Base-by-base conservation (phyloP, 2,329 filamentous ascomycete species). In the Fusarium penzigii region DNA sequence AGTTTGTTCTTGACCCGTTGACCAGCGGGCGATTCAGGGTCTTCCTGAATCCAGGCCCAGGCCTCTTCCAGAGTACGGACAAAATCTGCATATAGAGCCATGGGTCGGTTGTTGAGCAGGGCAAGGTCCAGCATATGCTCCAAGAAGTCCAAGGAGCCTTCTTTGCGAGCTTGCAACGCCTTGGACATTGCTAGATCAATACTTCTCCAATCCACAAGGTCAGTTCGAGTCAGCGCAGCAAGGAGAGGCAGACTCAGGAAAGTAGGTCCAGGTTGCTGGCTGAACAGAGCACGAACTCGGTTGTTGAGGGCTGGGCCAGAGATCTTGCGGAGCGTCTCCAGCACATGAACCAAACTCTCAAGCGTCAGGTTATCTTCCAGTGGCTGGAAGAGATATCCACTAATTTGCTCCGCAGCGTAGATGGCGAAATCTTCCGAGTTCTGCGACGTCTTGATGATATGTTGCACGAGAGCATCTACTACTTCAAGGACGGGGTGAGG, bases 11-110 rank as follows among this genome's bases (percentile, higher is more conserved):
- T 88, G 54, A 97, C 80, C 36, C 88, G 82, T 61, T 89, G 85
- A 11, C 85, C 89, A 17, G 83, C 75, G 17, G 75, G 67, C 3
- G 89, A 78, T 39, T 78, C 78, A 1, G 88, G 81, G 14, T 95
- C 87, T 57, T 92, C 89, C 7, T 78, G 76, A 34, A 96, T 82
- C 91, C 92, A 96, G 43, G 83, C 76, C 75, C 89, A 92, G 39
- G 94, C 86, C 43, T 86, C 88, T 59, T 93, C 87, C 49, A 96
- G 79, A 51, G 90, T 95, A 56, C 85, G 82, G 7, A 90, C 86
- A 65, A 97, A 95, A 72, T 97, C 92, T 2, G 92, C 86, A 62
- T 91, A 89, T 44, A 97, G 76, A 1, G 88, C 89, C 39, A 88
- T 82, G 1, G 91, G 90, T 42, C 86, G 84, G 44, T 92, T 89